Evolutionary conservation across 108 stramenopile genomes (phyloP).

Genomic region (Discostella stelligeroides): DNA sequence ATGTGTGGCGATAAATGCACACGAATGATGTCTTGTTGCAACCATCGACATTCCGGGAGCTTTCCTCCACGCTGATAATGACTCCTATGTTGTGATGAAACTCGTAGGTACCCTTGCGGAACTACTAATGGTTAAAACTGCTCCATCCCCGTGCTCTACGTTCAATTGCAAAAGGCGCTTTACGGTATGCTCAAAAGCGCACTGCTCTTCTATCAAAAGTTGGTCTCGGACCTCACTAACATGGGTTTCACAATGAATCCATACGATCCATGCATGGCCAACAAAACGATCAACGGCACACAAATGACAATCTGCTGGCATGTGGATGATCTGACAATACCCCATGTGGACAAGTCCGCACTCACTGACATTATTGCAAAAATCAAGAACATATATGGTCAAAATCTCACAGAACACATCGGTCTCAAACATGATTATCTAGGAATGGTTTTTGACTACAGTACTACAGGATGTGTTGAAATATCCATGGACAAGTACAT

Average conservation of each 20-base stretch:
- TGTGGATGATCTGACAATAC: conserved; percentile 60
- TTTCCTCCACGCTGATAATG: conserved; percentile 52
- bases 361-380: neutral
- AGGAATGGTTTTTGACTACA: conserved; percentile 44
- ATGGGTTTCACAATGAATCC: too few relatives aligned
- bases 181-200: conserved; percentile 9
- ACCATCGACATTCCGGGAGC: conserved; percentile 53
- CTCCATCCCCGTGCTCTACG: conserved; percentile 38
- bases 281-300: neutral
- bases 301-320: conserved; percentile 35
- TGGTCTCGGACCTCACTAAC: too few relatives aligned
- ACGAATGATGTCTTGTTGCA: conserved; percentile 42
- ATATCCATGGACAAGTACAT: conserved; percentile 21
- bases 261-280: too few relatives aligned
- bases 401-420: neutral
- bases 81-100: conserved; percentile 33
- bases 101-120: conserved; percentile 27
- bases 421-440: too few relatives aligned
- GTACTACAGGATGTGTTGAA: neutral
- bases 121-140: conserved; percentile 22
- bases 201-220: neutral
- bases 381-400: neutral
- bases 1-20: conserved; percentile 37
- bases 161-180: too few relatives aligned
- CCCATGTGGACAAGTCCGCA: conserved; percentile 20